Percentiles rank a stretch among this genome's conserved stretches.
phyloP scores from a whole-genome alignment of 306 rosid species.

The Dryas alaskensis region DNA sequence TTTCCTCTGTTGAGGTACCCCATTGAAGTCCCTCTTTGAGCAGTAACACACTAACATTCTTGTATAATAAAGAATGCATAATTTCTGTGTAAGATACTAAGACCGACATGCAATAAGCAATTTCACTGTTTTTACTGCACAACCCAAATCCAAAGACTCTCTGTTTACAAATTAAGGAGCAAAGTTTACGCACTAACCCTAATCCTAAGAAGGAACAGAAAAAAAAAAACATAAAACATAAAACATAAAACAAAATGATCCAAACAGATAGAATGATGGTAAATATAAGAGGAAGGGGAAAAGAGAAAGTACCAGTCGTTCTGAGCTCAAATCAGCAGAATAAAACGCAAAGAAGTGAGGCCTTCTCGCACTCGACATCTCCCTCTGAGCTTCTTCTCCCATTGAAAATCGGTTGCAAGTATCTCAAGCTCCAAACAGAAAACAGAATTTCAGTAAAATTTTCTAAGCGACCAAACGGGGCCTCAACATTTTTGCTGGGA shows the following conservation, averaged over 20 bases:
- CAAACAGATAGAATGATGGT: neutral
- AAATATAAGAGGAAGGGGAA: neutral
- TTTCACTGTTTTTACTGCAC: neutral
- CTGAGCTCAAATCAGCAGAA: constrained; percentile 55
- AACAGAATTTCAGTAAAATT: constrained; percentile 10
- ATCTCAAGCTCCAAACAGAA: neutral
- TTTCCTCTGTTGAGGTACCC: neutral
- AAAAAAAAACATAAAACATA: neutral
- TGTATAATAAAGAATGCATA: neutral
- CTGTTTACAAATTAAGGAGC: neutral
- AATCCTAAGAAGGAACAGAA: constrained; percentile 3
- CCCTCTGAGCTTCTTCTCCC: constrained; percentile 45
- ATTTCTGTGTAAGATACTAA: neutral
- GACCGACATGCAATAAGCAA: neutral
- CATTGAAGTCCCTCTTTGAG: neutral
- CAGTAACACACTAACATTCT: neutral
- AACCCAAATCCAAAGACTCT: neutral
- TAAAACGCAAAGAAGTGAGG: constrained; percentile 72
- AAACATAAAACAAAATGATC: neutral
- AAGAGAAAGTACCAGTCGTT: constrained; percentile 49
- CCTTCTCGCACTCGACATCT: constrained; percentile 48
- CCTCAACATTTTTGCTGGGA: constrained; percentile 7
- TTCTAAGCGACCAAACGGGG: constrained; percentile 26
- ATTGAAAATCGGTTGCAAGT: constrained; percentile 25
- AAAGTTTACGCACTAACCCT: constrained; percentile 11